Base-by-base conservation (phyloP, 768 basidiomycete genomes). In the Paxillus involutus region DNA sequence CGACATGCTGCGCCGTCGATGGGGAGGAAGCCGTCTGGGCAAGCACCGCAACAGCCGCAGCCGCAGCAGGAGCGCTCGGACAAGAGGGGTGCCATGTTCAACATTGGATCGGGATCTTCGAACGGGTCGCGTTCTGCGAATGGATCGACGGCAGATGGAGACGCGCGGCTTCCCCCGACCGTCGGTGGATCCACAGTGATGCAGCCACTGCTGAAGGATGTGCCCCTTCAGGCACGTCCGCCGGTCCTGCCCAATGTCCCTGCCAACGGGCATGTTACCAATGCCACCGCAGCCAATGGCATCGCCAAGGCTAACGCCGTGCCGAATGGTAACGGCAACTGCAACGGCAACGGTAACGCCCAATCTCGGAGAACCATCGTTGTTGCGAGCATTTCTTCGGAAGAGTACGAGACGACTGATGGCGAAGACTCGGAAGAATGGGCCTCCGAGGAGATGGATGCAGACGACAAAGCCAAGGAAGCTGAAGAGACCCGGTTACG, bases 41-140 rank as follows among this genome's bases (percentile, higher is more conserved):
- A 65, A 9, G n/a, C n/a, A n/a, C 67, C 63, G 44, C 63, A 49
- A 4, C 58, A 63, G 2, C 41, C 17, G 3, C 65, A 56, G n/a
- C 60, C 58, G 29, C 49, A 26, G 3, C 46, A 33, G 24, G 63
- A 57, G 14, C 66, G 55, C 21, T 32, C 14, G 19, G 58, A 61
- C 36, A 68, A 65, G 52, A 68, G 62, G 46, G 60, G 67, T 17
- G 63, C 73, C 12, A 72, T 73, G 61, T 84, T 86, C 55, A 82
- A 83, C 59, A 78, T 86, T 51, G 84, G 83, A 2, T 85, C 84
- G 16, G 73, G 76, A 53, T 83, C 83, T 37, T 83, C 83, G 49
- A 79, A 78, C 44, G 80, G 80, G 16, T 69, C 72, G 37, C 62
- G 57, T 55, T 67, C 55, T 21, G 59, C 60, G 5, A 63, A 59